Percentiles rank a stretch among this genome's conserved stretches.
phyloP scores from a whole-genome alignment of 2,329 filamentous ascomycete species.

The Arthroderma uncinatum region DNA sequence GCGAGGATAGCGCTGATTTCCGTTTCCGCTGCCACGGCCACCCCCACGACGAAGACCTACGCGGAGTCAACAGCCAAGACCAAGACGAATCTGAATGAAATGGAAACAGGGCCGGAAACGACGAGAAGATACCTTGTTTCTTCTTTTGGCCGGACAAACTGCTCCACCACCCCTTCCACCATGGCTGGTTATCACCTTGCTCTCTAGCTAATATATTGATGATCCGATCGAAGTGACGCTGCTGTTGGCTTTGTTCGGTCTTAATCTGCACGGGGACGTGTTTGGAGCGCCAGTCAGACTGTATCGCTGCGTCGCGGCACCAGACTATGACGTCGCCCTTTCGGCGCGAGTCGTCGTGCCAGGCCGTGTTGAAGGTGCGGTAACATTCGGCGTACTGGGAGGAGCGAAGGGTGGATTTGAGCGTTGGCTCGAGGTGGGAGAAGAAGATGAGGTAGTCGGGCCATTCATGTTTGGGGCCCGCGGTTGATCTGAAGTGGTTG shows the following conservation, averaged over 20 bases:
- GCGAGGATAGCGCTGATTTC: slow-evolving; percentile 5
- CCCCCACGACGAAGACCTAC: slow-evolving; percentile 5
- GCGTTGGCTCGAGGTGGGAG: slow-evolving; percentile 43
- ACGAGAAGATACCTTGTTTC: not conserved
- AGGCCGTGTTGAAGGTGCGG: slow-evolving; percentile 50
- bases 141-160: not conserved
- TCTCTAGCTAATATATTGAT: slow-evolving; percentile 25
- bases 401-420: slow-evolving; percentile 34
- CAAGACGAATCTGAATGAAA: not conserved
- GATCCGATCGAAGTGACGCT: slow-evolving; percentile 28
- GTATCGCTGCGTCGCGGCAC: slow-evolving; percentile 36
- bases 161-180: not conserved
- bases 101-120: not conserved
- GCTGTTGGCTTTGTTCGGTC: slow-evolving; percentile 15
- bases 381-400: slow-evolving; percentile 48
- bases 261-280: slow-evolving; percentile 7
- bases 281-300: slow-evolving; percentile 27
- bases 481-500: slow-evolving; percentile 5
- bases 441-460: slow-evolving; percentile 46
- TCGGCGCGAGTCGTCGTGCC: slow-evolving; percentile 52
- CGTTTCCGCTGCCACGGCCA: slow-evolving; percentile 11
- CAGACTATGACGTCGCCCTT: slow-evolving; percentile 53
- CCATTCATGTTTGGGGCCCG: slow-evolving; percentile 28
- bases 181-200: not conserved
- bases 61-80: slow-evolving; percentile 5